Conservation (phyloP, 2,329 filamentous ascomycete species). For the Trichoderma sp. region DNA sequence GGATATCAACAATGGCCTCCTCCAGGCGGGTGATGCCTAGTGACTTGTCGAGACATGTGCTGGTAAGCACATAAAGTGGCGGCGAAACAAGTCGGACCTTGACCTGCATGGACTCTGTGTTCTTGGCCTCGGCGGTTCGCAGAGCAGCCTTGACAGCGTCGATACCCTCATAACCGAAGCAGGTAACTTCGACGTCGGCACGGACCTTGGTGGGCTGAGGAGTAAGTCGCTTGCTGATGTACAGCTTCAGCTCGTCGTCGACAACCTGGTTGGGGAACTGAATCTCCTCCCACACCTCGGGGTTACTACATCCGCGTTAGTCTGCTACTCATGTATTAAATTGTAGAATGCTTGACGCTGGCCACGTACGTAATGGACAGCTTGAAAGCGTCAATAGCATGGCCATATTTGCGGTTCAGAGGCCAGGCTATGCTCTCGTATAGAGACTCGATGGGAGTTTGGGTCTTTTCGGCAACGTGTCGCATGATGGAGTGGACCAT, state of each 20-base stretch:
- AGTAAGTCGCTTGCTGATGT: conserved; percentile 95
- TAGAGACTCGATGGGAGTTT: conserved; percentile 86
- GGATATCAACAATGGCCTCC: conserved; percentile 85
- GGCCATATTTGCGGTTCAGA: conserved; percentile 94
- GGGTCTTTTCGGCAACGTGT: conserved; percentile 96
- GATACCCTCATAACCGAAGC: conserved; percentile 95
- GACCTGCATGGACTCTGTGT: conserved; percentile 89
- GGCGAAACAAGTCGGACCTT: conserved; percentile 99
- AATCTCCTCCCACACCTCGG: conserved; percentile 92
- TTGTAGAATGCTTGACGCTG: not conserved
- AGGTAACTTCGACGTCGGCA: conserved; percentile 94
- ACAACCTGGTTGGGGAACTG: conserved; percentile 82
- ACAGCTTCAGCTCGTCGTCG: conserved; percentile 84
- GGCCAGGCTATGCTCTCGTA: conserved; percentile 97
- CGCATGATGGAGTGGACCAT: conserved; percentile 99
- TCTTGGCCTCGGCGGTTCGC: conserved; percentile 85
- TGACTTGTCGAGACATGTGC: conserved; percentile 90
- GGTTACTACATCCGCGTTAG: conserved; percentile 60
- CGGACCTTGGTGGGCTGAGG: conserved; percentile 99
- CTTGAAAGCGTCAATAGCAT: conserved; percentile 97
- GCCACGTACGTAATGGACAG: conserved; percentile 84
- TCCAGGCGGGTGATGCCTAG: conserved; percentile 81
- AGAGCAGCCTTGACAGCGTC: conserved; percentile 95
- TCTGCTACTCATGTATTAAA: not conserved
- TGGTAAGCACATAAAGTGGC: conserved; percentile 93